phyloP scores from a whole-genome alignment of 2,329 filamentous ascomycete species.

The Aquanectria penicillioides region DNA sequence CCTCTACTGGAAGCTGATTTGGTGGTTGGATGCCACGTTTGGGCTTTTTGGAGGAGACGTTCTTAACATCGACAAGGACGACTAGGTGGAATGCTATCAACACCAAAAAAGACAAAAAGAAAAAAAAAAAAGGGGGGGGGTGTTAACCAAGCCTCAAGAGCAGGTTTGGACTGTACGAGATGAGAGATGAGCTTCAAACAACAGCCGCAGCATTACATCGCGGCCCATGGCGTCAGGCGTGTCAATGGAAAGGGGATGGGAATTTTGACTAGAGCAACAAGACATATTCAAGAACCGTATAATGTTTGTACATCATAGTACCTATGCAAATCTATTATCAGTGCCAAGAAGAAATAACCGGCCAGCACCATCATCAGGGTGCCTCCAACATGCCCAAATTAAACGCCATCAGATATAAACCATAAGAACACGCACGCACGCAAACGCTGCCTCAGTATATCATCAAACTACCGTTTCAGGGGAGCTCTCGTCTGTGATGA shows the following conservation, averaged over 20 bases:
- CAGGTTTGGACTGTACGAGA: slow-evolving; percentile 37
- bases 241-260: slow-evolving; percentile 23
- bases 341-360: slow-evolving; percentile 12
- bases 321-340: slow-evolving; percentile 39
- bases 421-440: slow-evolving; percentile 3
- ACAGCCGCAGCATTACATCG: slow-evolving; percentile 23
- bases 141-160: too few relatives aligned
- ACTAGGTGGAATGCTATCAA: slow-evolving; percentile 47
- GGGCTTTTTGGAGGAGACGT: slow-evolving; percentile 69
- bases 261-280: slow-evolving; percentile 30
- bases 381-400: slow-evolving; percentile 26
- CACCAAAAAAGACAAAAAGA: neutral
- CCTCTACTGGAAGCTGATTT: slow-evolving; percentile 74
- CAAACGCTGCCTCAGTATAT: slow-evolving; percentile 7
- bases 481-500: slow-evolving; percentile 43
- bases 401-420: slow-evolving; percentile 36
- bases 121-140: neutral
- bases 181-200: slow-evolving; percentile 32
- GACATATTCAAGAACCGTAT: slow-evolving; percentile 28
- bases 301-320: slow-evolving; percentile 39
- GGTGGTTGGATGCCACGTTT: slow-evolving; percentile 69
- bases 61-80: slow-evolving; percentile 66
- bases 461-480: slow-evolving; percentile 31
- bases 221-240: slow-evolving; percentile 41
- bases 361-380: slow-evolving; percentile 29